Base-by-base conservation (phyloP, 495 filamentous ascomycete species). In the Mycothermus thermophilus region DNA sequence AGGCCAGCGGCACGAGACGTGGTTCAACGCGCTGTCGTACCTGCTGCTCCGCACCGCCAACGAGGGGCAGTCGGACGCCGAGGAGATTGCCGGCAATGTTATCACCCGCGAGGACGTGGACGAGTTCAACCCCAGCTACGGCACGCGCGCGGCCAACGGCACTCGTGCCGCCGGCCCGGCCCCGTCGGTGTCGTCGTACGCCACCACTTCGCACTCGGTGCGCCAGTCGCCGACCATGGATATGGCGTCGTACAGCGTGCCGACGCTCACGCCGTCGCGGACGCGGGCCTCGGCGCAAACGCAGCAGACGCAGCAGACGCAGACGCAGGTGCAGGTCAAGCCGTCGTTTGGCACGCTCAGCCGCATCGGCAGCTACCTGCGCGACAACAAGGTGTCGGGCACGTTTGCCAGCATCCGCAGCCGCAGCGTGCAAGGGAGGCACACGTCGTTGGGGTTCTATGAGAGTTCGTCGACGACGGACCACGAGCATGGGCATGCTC, bases 21-120 rank as follows among this genome's bases (percentile, higher is more conserved):
- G 90, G 90, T 96, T 90, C 70, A 95, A 95, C 51, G 86, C 90
- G 5, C 68, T 97, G 24, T 92, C 85, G 3, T 97, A 97, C 50
- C 72, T 97, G 9, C 69, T 96, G 19, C 60, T 93, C 14, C 75
- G 85, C 26, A 82, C 80, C 10, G 64, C 66, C 15, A 56, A 72
- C 28, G 72, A 79, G 21, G 61, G 62, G 20, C 62, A 62, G 27
- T 66, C 68, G 16, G 77, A 79, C 29, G 55, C 65, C 1, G 72
- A 75, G 27, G 71, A 72, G 39, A 58, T 69, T 36, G 63, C 64
- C 2, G 64, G 59, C 20, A 69, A 72, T n/a, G n/a, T n/a, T 38
- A 69, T 60, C 32, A 80, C 77, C 1, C 55, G 71, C 34, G 82
- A 87, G 38, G 87, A 94, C 46, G 73, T 92, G 9, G 77, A 77